phyloP scores from a whole-genome alignment of 805 yeast species.

The Candida mattraensis region DNA sequence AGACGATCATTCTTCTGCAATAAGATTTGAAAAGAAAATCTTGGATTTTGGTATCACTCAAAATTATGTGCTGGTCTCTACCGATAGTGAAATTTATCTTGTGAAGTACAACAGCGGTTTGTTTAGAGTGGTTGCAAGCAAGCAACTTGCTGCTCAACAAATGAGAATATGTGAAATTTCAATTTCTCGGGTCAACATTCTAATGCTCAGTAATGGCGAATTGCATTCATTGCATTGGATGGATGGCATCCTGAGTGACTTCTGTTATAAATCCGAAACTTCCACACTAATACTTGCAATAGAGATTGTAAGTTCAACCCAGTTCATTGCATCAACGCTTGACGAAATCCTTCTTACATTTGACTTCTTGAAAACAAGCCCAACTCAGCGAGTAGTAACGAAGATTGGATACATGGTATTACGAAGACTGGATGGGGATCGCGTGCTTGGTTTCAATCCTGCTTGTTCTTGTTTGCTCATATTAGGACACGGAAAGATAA shows the following conservation, averaged over 20 bases:
- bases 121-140: too few species aligned
- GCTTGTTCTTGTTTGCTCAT: conserved; percentile 1
- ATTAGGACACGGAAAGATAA: neutral
- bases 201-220: too few species aligned
- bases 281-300: neutral
- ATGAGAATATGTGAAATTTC: too few species aligned
- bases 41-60: neutral
- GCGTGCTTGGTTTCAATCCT: conserved; percentile 5
- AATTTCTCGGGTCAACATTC: too few species aligned
- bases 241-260: neutral
- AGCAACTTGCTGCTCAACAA: too few species aligned
- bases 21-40: neutral
- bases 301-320: neutral
- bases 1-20: neutral
- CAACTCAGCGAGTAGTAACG: neutral
- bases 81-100: too few species aligned
- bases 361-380: neutral
- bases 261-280: neutral
- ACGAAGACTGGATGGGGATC: neutral
- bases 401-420: neutral
- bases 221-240: too few species aligned
- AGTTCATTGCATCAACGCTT: conserved; percentile 3
- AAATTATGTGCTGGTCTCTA: neutral
- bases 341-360: neutral
- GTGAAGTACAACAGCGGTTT: too few species aligned